phyloP scores from a whole-genome alignment of 202 grass and related monocot genomes.

The Setaria italica region DNA sequence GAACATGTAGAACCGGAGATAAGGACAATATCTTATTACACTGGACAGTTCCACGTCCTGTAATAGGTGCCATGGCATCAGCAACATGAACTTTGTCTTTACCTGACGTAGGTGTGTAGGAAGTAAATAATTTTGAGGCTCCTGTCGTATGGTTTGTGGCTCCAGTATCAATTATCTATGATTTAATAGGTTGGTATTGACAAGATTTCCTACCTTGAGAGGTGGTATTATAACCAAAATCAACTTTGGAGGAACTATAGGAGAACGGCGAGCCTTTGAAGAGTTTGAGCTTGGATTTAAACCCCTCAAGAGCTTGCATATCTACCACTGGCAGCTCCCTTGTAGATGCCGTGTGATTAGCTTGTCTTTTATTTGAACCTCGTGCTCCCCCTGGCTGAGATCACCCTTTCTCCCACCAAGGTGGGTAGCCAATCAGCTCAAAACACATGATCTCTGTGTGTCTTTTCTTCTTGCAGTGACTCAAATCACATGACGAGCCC shows the following conservation, averaged over 20 bases:
- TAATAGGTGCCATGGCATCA: neutral
- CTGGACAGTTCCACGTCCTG: neutral
- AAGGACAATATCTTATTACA: neutral
- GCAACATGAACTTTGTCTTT: conserved; percentile 10
- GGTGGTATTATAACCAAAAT: neutral
- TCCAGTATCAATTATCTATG: conserved; percentile 1
- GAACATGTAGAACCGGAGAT: neutral
- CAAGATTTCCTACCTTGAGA: neutral
- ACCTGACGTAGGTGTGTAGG: neutral
- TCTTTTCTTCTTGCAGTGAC: neutral
- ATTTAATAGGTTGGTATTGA: neutral
- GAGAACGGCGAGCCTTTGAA: neutral
- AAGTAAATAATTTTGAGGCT: neutral
- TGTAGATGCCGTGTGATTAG: neutral
- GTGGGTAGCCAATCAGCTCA: neutral
- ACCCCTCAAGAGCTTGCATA: neutral
- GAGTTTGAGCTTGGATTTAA: neutral
- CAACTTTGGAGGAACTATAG: neutral
- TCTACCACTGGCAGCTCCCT: neutral
- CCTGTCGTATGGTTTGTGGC: conserved; percentile 1
- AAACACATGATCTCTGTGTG: neutral
- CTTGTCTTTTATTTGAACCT: neutral
- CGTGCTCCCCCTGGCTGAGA: neutral
- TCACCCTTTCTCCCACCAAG: neutral
- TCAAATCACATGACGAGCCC: no score